Percentiles rank a stretch among this genome's conserved stretches.
Conservation (phyloP, 305 asterid species). For the Rubia peregrina region DNA sequence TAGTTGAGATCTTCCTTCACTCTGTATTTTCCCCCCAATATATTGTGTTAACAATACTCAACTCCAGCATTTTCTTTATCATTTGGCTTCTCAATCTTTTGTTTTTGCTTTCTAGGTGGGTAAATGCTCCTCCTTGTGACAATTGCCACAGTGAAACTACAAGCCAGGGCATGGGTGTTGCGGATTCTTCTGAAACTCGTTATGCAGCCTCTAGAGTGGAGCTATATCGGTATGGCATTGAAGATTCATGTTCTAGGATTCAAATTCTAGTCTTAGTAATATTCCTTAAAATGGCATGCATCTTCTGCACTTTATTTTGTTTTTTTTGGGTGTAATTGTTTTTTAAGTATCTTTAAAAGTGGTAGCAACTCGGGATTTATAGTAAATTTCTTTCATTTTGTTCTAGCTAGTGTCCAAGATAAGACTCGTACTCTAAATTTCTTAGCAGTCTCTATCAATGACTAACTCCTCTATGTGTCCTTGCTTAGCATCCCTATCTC, state of each 20-base stretch:
- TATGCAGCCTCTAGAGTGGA: conserved; percentile 84
- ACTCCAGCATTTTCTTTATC: neutral
- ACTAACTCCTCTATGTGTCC: neutral
- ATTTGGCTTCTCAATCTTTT: neutral
- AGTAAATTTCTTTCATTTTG: neutral
- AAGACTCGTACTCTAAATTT: neutral
- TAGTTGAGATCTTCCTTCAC: neutral
- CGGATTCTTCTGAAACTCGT: conserved; percentile 52
- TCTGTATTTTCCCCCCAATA: neutral
- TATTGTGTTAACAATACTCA: neutral
- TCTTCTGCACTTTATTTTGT: neutral
- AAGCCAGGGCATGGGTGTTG: conserved; percentile 67
- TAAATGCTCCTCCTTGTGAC: conserved; percentile 83
- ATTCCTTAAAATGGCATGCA: neutral
- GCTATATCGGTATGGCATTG: conserved; percentile 51
- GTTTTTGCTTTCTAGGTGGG: conserved; percentile 62
- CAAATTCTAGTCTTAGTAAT: neutral
- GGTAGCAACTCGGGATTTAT: neutral
- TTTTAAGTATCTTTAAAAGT: neutral
- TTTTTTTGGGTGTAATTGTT: neutral
- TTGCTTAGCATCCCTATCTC: neutral
- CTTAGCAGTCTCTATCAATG: neutral
- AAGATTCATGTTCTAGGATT: neutral
- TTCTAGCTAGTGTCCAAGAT: neutral
- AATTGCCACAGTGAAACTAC: conserved; percentile 60